Percentiles rank a stretch among this genome's conserved stretches.
Conservation (phyloP, 257 asterid genomes). For the Nicotiana undulata region DNA sequence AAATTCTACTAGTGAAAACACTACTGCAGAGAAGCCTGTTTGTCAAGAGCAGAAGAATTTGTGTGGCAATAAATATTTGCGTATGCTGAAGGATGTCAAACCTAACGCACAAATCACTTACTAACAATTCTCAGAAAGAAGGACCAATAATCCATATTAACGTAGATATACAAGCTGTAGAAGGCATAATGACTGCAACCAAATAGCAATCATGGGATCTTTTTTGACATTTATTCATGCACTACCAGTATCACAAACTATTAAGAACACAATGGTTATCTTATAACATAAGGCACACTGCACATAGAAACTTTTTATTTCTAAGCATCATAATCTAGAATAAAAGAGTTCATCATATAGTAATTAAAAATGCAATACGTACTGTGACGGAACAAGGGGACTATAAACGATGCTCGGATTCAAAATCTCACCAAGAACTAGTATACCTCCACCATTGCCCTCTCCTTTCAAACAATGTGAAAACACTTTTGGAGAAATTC, state of each 20-base stretch:
- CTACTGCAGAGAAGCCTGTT: too few relatives aligned
- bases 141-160: background rate
- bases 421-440: conserved; percentile 85
- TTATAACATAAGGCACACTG: background rate
- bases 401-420: conserved; percentile 71
- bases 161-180: background rate
- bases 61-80: background rate
- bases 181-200: background rate
- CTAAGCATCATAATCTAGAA: background rate
- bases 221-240: background rate
- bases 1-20: too few relatives aligned
- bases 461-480: conserved; percentile 88
- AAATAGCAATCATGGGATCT: background rate
- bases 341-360: conserved; percentile 15
- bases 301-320: background rate
- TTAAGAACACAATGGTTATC: background rate
- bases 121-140: background rate
- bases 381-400: conserved; percentile 87
- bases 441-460: conserved; percentile 70
- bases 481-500: conserved; percentile 62
- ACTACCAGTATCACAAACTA: background rate
- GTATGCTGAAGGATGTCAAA: background rate
- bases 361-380: conserved; percentile 31
- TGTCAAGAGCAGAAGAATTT: too few relatives aligned
- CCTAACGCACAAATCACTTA: background rate